phyloP scores from a whole-genome alignment of 1,139 yeast species.

The Yamadazyma songkhlaensis region DNA sequence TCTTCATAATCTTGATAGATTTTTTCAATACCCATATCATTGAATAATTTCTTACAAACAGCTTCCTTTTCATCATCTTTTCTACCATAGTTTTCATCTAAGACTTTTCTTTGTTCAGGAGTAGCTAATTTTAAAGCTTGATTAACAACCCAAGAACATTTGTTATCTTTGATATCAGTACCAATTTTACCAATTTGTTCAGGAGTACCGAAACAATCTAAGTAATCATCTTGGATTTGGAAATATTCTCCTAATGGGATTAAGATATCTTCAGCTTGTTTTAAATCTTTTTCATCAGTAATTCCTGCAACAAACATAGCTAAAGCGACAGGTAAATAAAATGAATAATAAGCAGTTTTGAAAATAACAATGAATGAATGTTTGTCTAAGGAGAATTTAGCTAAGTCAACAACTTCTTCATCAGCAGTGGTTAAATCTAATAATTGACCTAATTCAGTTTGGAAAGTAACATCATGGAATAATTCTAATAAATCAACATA shows the following conservation, averaged over 20 bases:
- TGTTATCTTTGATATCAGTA: slow-evolving; percentile 97
- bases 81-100: slow-evolving; percentile 88
- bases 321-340: slow-evolving; percentile 95
- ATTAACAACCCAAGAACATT: slow-evolving; percentile 97
- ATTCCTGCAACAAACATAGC: slow-evolving; percentile 94
- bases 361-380: slow-evolving; percentile 94
- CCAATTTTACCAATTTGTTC: slow-evolving; percentile 98
- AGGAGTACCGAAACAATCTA: slow-evolving; percentile 97
- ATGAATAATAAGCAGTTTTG: slow-evolving; percentile 97
- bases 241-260: slow-evolving; percentile 97
- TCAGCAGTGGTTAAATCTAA: slow-evolving; percentile 96
- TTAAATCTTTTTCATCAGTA: slow-evolving; percentile 64
- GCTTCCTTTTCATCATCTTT: slow-evolving; percentile 72
- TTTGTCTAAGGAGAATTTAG: slow-evolving; percentile 80
- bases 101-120: slow-evolving; percentile 75
- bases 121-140: slow-evolving; percentile 80
- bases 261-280: slow-evolving; percentile 84
- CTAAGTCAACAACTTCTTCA: slow-evolving; percentile 86
- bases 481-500: slow-evolving; percentile 89
- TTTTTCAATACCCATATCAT: slow-evolving; percentile 67
- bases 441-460: slow-evolving; percentile 96
- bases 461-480: slow-evolving; percentile 93
- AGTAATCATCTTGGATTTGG: slow-evolving; percentile 97
- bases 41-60: slow-evolving; percentile 70
- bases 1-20: slow-evolving; percentile 84